Conservation (phyloP, 2,329 filamentous ascomycete genomes). For the Diaporthe longicolla region DNA sequence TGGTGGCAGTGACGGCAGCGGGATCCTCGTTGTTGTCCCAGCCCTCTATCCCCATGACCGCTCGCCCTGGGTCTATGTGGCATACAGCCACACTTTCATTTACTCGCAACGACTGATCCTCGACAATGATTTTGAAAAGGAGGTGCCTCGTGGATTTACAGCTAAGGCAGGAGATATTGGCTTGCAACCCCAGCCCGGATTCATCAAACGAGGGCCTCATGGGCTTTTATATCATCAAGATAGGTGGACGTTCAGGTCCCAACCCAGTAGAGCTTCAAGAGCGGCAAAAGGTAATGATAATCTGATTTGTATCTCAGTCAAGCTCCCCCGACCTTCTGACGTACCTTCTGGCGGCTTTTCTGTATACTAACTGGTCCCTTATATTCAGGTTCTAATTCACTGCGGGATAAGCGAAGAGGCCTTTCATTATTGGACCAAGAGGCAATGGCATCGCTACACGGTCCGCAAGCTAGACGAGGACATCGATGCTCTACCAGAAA, state of each 20-base stretch:
- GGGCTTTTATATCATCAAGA: neutral
- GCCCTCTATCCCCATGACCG: no score
- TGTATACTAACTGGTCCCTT: neutral
- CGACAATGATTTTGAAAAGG: neutral
- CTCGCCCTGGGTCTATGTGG: neutral
- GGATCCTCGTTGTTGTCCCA: no score
- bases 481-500: neutral
- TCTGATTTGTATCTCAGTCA: neutral
- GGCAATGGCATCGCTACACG: neutral
- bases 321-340: neutral
- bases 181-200: neutral
- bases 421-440: neutral
- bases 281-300: neutral
- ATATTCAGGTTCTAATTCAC: neutral
- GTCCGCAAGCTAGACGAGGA: neutral
- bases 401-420: neutral
- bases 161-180: neutral
- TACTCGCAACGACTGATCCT: neutral
- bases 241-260: neutral
- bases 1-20: no score
- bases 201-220: neutral
- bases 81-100: neutral
- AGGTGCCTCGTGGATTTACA: neutral
- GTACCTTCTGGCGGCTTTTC: neutral
- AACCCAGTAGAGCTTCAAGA: neutral